Conservation (phyloP, 768 basidiomycete genomes). For the Galerina marginata region DNA sequence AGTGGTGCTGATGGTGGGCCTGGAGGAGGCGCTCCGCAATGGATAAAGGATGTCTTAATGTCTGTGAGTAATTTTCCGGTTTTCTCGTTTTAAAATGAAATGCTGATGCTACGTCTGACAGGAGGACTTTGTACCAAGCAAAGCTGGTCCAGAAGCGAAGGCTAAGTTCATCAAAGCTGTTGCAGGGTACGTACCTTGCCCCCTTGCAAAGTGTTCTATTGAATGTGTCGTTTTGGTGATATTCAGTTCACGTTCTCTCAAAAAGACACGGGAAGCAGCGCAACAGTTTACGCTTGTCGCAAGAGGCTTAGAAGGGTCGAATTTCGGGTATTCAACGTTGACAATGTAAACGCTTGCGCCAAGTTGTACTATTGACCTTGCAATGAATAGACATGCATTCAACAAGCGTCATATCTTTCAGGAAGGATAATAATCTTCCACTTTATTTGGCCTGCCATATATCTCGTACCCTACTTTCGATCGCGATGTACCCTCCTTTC, state of each 20-base stretch:
- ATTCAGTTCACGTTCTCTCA: conserved; percentile 69
- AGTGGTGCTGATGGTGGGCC: conserved; percentile 35
- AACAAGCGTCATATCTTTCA: too few relatives aligned
- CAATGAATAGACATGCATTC: neutral
- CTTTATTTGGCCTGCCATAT: too few relatives aligned
- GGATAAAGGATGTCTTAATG: conserved; percentile 78
- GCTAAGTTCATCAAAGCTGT: conserved; percentile 78
- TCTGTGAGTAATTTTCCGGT: conserved; percentile 46
- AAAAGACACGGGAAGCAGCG: conserved; percentile 80
- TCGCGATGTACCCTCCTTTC: neutral
- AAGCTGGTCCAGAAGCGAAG: conserved; percentile 78
- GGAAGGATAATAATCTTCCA: too few relatives aligned
- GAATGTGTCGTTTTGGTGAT: neutral
- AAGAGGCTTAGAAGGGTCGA: conserved; percentile 82
- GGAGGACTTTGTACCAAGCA: conserved; percentile 77
- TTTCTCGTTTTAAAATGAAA: neutral
- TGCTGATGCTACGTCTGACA: conserved; percentile 29
- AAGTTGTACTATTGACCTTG: neutral
- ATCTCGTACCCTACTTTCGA: neutral
- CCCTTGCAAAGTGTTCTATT: neutral
- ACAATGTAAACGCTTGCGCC: conserved; percentile 44
- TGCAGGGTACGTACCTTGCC: conserved; percentile 52
- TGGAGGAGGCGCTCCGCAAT: conserved; percentile 49
- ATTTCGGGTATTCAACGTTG: conserved; percentile 82
- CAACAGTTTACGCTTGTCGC: conserved; percentile 88